A percentile compares a stretch with the other conserved stretches of the same genome.
Conservation (phyloP, 2,329 filamentous ascomycete genomes). For the Colletotrichum somersetense region DNA sequence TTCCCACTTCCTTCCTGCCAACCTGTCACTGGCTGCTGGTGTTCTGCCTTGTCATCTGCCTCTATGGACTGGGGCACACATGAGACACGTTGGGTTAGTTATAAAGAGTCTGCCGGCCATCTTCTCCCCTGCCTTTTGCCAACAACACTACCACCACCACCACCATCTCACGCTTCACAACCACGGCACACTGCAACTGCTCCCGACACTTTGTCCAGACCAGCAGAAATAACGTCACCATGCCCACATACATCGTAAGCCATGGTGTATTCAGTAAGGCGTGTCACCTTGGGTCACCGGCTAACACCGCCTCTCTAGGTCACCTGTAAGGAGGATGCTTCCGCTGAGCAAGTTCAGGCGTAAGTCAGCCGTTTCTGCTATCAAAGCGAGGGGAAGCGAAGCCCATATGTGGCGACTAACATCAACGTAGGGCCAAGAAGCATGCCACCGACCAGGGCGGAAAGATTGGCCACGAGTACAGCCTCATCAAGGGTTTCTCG, state of each 20-base stretch:
- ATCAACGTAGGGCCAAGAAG: slow-evolving; percentile 78
- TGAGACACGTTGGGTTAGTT: slow-evolving; percentile 23
- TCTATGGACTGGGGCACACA: slow-evolving; percentile 26
- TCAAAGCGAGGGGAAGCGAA: not conserved
- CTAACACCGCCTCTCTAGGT: slow-evolving; percentile 66
- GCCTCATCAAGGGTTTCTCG: slow-evolving; percentile 92
- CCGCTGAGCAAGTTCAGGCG: slow-evolving; percentile 75
- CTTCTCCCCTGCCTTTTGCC: not conserved
- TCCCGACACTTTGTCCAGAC: not conserved
- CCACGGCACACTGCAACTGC: not conserved
- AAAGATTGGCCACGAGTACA: slow-evolving; percentile 86
- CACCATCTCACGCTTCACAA: slow-evolving; percentile 15
- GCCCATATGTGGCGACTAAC: not conserved
- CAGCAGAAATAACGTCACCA: slow-evolving; percentile 49
- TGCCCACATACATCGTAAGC: slow-evolving; percentile 70
- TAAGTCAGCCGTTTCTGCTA: slow-evolving; percentile 55
- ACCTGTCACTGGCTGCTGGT: slow-evolving; percentile 4
- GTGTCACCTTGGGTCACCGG: not conserved
- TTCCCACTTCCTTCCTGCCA: slow-evolving; percentile 30
- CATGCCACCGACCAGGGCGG: slow-evolving; percentile 81
- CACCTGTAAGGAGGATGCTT: slow-evolving; percentile 80
- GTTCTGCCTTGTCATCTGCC: slow-evolving; percentile 9
- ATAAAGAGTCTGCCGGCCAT: slow-evolving; percentile 35
- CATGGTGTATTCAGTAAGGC: too few relatives aligned
- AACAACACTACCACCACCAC: not conserved